Conservation (phyloP, 257 asterid species). For the Gardenia jasminoides region DNA sequence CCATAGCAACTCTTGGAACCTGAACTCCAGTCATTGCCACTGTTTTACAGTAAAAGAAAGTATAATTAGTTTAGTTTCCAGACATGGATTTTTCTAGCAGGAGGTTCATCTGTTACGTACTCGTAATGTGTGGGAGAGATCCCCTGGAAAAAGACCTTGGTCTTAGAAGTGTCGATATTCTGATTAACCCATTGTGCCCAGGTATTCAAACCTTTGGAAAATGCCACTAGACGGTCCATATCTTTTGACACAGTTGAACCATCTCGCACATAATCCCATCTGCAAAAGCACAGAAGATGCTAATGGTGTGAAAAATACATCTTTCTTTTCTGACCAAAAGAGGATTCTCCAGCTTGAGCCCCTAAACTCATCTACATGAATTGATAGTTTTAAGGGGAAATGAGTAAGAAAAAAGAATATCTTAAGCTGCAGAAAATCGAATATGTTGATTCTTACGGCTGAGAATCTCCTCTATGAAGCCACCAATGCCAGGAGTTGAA, state of each 20-base stretch:
- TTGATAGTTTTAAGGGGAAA: not conserved
- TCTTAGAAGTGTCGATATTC: slow-evolving; percentile 41
- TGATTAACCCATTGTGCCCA: slow-evolving; percentile 62
- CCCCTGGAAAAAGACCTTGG: slow-evolving; percentile 57
- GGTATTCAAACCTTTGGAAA: slow-evolving; percentile 45
- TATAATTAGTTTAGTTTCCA: not conserved
- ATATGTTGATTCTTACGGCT: slow-evolving; percentile 27
- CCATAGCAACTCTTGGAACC: slow-evolving; percentile 27
- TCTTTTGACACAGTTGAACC: slow-evolving; percentile 38
- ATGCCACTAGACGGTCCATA: slow-evolving; percentile 54
- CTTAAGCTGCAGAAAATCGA: not conserved
- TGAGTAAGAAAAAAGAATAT: not conserved
- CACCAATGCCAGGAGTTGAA: slow-evolving; percentile 55
- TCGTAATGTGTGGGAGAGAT: slow-evolving; percentile 50
- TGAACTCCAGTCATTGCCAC: slow-evolving; percentile 32
- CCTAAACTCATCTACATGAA: not conserved
- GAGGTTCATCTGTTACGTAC: slow-evolving; percentile 29
- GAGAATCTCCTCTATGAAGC: slow-evolving; percentile 36
- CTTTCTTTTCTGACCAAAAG: not conserved
- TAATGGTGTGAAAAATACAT: not conserved
- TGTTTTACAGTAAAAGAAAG: slow-evolving; percentile 1
- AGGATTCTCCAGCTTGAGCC: not conserved
- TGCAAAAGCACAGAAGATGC: slow-evolving; percentile 18
- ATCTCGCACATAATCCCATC: slow-evolving; percentile 57
- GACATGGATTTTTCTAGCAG: not conserved